Base-by-base conservation (phyloP, 2,329 filamentous ascomycete species). In the Phoma sp. region DNA sequence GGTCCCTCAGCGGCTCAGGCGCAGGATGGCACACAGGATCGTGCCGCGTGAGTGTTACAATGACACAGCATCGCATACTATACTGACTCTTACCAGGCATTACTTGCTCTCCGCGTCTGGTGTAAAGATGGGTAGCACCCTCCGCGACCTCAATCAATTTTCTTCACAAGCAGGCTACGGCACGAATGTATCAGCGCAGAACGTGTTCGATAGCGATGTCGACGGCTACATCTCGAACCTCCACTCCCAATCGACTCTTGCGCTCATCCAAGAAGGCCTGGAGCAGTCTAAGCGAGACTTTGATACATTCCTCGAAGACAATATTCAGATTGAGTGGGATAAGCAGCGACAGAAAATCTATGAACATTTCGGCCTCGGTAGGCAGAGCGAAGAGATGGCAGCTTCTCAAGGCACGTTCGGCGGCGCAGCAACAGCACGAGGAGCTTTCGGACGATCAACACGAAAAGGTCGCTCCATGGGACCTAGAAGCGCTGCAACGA, bases 271-370 rank as follows among this genome's bases (percentile, higher is more conserved):
- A 31, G 92, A 97, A 73, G 91, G 92, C n/a, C 81, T 98, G 58
- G 89, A 94, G 69, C 87, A 93, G 69, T 95, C 93, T 4, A 88
- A 94, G 57, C 87, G 88, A 51, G 95, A 98, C 71, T 98, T 99
- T 73, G 93, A 99, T 73, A 85, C 86, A 57, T 98, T 96, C 74
- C 82, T 99, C 51, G 93, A 98, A 73, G 93, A 97, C 68, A 96
- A 96, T 71, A 88, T 98, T 44, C 91, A 92, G 27, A 88, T 96
- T 80, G 92, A 98, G 74, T 98, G 95, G 93, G 93, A 97, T 66
- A 88, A 90, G 15, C 94, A 98, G 78, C 88, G 94, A 60, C 91
- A 90, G 75, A 88, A 88, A 63, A 96, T 99, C 61, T 98, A 97
- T 76, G 88, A 96, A 69, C 95, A 99, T 76, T 98, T 99, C 74